Conservation (phyloP, 495 filamentous ascomycete species). For the Monascus purpureus region DNA sequence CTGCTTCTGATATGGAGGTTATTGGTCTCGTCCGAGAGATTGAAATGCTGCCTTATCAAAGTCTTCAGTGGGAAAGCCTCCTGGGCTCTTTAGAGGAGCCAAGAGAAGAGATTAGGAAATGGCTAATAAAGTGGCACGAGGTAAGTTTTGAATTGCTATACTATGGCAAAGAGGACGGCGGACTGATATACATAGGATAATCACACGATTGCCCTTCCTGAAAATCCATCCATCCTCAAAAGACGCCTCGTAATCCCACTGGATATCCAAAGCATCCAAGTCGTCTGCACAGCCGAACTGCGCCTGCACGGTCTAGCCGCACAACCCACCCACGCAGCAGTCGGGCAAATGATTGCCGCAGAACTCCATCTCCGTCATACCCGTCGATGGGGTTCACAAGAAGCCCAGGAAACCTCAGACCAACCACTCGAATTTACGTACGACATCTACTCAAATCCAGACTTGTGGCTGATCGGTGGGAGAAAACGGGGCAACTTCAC, state of each 20-base stretch:
- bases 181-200: no score
- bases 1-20: slow-evolving; percentile 42
- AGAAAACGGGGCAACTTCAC: slow-evolving; percentile 64
- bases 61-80: slow-evolving; percentile 26
- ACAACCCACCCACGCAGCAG: slow-evolving; percentile 30
- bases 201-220: slow-evolving; percentile 20
- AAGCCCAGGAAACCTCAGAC: slow-evolving; percentile 19
- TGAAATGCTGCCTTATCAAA: slow-evolving; percentile 24
- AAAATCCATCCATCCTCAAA: slow-evolving; percentile 16
- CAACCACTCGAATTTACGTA: slow-evolving; percentile 65
- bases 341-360: slow-evolving; percentile 58
- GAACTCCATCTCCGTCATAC: slow-evolving; percentile 65
- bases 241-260: slow-evolving; percentile 45
- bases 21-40: slow-evolving; percentile 32
- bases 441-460: slow-evolving; percentile 61
- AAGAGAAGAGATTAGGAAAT: slow-evolving; percentile 20
- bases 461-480: slow-evolving; percentile 77
- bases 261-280: slow-evolving; percentile 70
- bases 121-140: slow-evolving; percentile 35
- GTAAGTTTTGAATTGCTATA: slow-evolving; percentile 14
- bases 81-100: slow-evolving; percentile 26
- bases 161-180: no score
- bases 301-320: slow-evolving; percentile 28
- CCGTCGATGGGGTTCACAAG: slow-evolving; percentile 53
- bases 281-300: slow-evolving; percentile 75